Conservation (phyloP, 768 basidiomycete species). For the Rhodotorula babjevae region DNA sequence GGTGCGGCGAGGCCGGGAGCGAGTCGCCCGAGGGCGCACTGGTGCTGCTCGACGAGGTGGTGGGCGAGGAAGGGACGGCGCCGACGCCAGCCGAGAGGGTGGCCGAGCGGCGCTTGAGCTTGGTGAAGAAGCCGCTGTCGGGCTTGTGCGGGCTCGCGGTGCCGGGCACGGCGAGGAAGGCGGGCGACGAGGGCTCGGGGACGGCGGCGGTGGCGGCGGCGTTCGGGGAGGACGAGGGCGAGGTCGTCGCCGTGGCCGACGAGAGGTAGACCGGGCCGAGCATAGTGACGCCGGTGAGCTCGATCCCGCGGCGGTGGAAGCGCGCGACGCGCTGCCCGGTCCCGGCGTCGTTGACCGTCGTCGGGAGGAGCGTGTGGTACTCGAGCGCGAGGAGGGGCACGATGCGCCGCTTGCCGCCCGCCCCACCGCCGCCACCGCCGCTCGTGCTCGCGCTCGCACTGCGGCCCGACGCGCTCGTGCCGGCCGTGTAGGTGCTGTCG, state of each 20-base stretch:
- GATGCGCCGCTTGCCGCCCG: conserved; percentile 3
- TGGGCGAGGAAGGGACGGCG: background rate
- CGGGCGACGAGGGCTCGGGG: background rate
- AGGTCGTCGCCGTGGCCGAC: background rate
- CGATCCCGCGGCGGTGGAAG: conserved; percentile 63
- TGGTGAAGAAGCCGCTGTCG: background rate
- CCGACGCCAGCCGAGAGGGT: background rate
- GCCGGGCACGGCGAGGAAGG: background rate
- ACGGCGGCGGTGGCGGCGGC: background rate
- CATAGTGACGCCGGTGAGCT: conserved; percentile 70
- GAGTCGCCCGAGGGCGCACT: background rate
- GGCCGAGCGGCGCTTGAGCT: conserved; percentile 25
- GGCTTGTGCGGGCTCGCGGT: background rate
- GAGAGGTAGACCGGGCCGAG: conserved; percentile 66
- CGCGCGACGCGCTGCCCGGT: conserved; percentile 80
- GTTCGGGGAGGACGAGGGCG: no score
- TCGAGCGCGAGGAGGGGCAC: conserved; percentile 71
- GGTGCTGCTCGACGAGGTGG: background rate
- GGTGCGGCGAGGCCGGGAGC: background rate
- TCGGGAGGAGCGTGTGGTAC: conserved; percentile 81
- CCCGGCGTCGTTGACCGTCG: conserved; percentile 70
- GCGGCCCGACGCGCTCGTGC: background rate
- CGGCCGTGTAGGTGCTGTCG: conserved; percentile 1
- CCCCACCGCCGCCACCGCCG: background rate
- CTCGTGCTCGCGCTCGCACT: background rate